These are phyloP conservation scores for Trichophyton benhamiae DNA, from an alignment of 2,329 filamentous ascomycete genomes.

Conservation along the genomic window DNA sequence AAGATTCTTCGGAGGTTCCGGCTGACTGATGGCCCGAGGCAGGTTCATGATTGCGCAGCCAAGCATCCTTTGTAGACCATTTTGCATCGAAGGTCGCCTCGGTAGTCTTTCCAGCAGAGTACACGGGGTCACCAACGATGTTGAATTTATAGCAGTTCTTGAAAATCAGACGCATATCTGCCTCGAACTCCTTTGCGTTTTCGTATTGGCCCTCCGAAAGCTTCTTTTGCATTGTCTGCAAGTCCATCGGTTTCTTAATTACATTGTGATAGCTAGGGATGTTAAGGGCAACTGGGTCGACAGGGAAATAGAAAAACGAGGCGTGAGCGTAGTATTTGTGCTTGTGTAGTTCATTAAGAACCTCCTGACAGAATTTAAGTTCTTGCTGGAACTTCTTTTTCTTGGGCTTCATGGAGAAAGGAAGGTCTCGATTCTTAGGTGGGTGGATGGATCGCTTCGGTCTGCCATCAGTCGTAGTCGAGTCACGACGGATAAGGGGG, in stretches of 20 bases:
- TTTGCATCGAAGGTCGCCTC: slow-evolving; percentile 63
- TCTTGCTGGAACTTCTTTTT: slow-evolving; percentile 83
- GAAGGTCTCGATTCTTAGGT: slow-evolving; percentile 80
- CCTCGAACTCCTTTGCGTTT: slow-evolving; percentile 72
- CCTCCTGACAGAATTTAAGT: slow-evolving; percentile 76
- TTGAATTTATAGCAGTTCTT: slow-evolving; percentile 92
- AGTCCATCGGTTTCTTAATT: slow-evolving; percentile 95
- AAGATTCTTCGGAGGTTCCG: slow-evolving; percentile 55
- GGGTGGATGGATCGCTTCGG: slow-evolving; percentile 91
- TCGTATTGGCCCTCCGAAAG: slow-evolving; percentile 67
- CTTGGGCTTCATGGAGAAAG: slow-evolving; percentile 76
- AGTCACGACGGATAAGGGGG: slow-evolving; percentile 75
- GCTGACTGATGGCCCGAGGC: slow-evolving; percentile 53
- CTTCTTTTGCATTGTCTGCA: slow-evolving; percentile 68
- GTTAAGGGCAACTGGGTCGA: slow-evolving; percentile 85
- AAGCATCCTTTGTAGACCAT: slow-evolving; percentile 60
- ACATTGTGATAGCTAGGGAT: slow-evolving; percentile 88
- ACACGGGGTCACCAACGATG: slow-evolving; percentile 60
- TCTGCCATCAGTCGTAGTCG: slow-evolving; percentile 61
- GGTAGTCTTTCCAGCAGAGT: slow-evolving; percentile 57
- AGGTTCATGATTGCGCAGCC: slow-evolving; percentile 63
- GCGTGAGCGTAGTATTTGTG: slow-evolving; percentile 56
- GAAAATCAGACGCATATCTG: slow-evolving; percentile 70
- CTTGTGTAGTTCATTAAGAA: slow-evolving; percentile 65
- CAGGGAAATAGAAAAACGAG: slow-evolving; percentile 65